Evolutionary conservation across 2,329 filamentous ascomycete species (phyloP).

Genomic region (Colletotrichum somersetense): DNA sequence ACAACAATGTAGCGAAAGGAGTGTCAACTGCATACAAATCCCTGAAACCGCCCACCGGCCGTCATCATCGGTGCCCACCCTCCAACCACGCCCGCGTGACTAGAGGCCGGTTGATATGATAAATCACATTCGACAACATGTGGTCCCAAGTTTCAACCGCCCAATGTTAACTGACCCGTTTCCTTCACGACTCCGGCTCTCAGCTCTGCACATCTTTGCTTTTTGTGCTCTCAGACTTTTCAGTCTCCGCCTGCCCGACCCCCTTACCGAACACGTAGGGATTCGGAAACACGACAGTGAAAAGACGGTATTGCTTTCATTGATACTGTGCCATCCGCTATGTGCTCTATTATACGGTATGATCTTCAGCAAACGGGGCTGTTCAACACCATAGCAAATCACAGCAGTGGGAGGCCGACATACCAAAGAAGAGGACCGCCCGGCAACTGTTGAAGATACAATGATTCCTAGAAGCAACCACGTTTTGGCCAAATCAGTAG

Average conservation of each 20-base stretch:
- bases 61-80: conserved; percentile 20
- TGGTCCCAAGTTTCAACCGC: conserved; percentile 28
- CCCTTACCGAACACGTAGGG: conserved; percentile 31
- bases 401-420: neutral
- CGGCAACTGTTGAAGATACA: conserved; percentile 12
- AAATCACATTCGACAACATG: conserved; percentile 34
- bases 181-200: conserved; percentile 15
- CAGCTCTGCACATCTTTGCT: conserved; percentile 35
- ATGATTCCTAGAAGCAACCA: neutral
- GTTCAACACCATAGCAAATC: conserved; percentile 12
- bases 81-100: conserved; percentile 38
- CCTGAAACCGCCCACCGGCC: conserved; percentile 14
- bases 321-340: neutral
- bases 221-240: conserved; percentile 21
- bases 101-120: conserved; percentile 22
- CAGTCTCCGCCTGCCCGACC: conserved; percentile 14
- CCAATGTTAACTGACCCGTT: conserved; percentile 18
- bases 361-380: conserved; percentile 22
- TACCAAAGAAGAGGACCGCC: conserved; percentile 3
- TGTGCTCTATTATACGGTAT: neutral
- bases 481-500: neutral
- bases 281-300: conserved; percentile 23
- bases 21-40: conserved; percentile 2
- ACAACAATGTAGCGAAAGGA: conserved; percentile 9
- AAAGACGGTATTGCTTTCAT: conserved; percentile 6